Evolutionary conservation across 768 basidiomycete genomes (phyloP), one percentile per base, ranked within the genome.

Genomic region (Agaricus subrufescens): DNA sequence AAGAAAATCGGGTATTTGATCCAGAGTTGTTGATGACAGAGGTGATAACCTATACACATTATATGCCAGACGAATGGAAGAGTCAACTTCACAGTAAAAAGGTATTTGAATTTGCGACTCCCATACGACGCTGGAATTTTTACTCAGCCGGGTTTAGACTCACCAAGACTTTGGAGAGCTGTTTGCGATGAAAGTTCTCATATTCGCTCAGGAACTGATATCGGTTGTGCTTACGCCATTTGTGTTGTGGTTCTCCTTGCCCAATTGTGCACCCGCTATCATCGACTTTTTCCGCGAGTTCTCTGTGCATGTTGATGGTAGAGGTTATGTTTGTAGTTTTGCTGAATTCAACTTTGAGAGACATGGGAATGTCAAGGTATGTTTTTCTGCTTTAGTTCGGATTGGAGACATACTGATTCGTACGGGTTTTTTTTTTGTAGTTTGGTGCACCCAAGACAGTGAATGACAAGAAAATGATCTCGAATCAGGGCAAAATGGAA

Each of bases 261-360:
- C 97, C 0, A 75, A 75, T 1, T 97, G 94, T 67, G 91, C 96
- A 1, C 88, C 91, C 8, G 87, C 87, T 0, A 89, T 98, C 61
- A 82, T 99, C 58, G 97, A 99, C 67, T 98, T 99, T 67, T 98
- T 99, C 82, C 85, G 96, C 31, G 96, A 98, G 69, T 99, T 98
- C 67, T 89, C 94, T 0, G 89, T 99, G 1, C 96, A 98, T 69
- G 89, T 99, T 23, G 95, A 98, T 58, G 93, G 95, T 0, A 80
- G 97, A 2, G 97, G 97, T 4, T 96, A 97, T 64, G 91, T 99
- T 19, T 98, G 97, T 66, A 94, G 91, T 54, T 99, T 98, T 69
- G 97, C 97, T 3, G 95, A 96, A 58, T 99, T 99, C 67, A 95
- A 98, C 68, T 98, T 99, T 69, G 87, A 94, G 73, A 75, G 94